These are phyloP conservation scores for Nakazawaea peltata DNA, from an alignment of 805 yeast species.

Conservation along the genomic window DNA sequence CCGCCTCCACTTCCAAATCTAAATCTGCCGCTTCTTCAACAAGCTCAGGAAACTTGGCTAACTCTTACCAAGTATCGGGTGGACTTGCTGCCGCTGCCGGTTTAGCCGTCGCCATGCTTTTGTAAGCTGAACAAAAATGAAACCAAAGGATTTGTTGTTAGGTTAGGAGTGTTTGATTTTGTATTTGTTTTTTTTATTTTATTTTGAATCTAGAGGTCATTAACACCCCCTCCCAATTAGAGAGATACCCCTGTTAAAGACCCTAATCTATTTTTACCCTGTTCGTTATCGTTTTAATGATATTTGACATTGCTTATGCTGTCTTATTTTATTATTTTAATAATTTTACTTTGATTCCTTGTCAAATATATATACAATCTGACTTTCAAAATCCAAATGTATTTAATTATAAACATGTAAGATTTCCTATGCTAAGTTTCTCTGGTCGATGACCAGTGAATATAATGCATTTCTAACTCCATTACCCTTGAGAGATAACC, in stretches of 20 bases:
- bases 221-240: no score
- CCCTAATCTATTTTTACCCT: background rate
- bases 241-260: no score
- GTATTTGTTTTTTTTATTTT: conserved; percentile 3
- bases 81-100: conserved; percentile 26
- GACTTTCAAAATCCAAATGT: no score
- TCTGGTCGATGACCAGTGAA: conserved; percentile 36
- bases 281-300: background rate
- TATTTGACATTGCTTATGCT: no score
- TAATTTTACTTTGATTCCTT: no score
- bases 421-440: conserved; percentile 10
- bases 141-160: background rate
- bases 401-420: background rate
- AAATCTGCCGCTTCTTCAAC: background rate
- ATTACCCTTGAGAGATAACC: conserved; percentile 48
- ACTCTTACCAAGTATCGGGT: conserved; percentile 23
- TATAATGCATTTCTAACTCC: conserved; percentile 72
- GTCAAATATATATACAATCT: no score
- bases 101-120: conserved; percentile 26
- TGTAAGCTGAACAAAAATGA: conserved; percentile 14
- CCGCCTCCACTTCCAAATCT: background rate
- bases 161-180: background rate
- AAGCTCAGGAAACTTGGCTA: background rate
- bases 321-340: no score
- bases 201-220: background rate